Evolutionary conservation across 768 basidiomycete genomes (phyloP).

Genomic region (Aureoboletus auriporus): DNA sequence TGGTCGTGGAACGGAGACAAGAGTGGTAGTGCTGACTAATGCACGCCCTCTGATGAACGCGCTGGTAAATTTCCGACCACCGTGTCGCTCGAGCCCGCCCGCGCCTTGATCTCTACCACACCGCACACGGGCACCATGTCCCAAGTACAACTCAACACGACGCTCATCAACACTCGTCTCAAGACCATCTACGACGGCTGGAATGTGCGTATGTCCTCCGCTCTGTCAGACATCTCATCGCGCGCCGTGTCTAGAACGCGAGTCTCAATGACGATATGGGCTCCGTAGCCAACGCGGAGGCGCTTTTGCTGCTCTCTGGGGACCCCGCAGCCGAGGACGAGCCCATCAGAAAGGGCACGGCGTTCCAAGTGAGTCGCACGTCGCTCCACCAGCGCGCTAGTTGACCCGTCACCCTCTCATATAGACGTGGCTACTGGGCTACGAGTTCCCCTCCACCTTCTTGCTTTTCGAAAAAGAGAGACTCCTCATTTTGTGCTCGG

Average conservation of each 20-base stretch:
- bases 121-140: conserved; percentile 40
- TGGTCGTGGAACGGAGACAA: conserved; percentile 29
- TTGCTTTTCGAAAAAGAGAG: conserved; percentile 78
- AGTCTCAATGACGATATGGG: conserved; percentile 67
- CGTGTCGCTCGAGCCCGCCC: conserved; percentile 15
- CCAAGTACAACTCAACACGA: conserved; percentile 65
- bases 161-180: conserved; percentile 51
- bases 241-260: conserved; percentile 45
- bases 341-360: conserved; percentile 86
- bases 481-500: conserved; percentile 77
- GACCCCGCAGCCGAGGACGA: conserved; percentile 84
- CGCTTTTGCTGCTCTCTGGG: conserved; percentile 67
- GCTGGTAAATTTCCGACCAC: conserved; percentile 30
- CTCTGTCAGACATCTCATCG: conserved; percentile 1
- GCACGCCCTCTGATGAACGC: conserved; percentile 16
- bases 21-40: conserved; percentile 29
- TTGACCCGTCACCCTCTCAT: conserved; percentile 4
- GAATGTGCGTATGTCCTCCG: conserved; percentile 42
- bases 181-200: conserved; percentile 58
- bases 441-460: conserved; percentile 95
- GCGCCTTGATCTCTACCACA: conserved; percentile 3
- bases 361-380: conserved; percentile 67
- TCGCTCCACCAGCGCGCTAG: neutral
- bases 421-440: conserved; percentile 95
- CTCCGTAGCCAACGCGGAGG: conserved; percentile 64